These are phyloP conservation scores for Aspergillus versicolor DNA, from an alignment of 2,329 filamentous ascomycete genomes.

Conservation along the genomic window DNA sequence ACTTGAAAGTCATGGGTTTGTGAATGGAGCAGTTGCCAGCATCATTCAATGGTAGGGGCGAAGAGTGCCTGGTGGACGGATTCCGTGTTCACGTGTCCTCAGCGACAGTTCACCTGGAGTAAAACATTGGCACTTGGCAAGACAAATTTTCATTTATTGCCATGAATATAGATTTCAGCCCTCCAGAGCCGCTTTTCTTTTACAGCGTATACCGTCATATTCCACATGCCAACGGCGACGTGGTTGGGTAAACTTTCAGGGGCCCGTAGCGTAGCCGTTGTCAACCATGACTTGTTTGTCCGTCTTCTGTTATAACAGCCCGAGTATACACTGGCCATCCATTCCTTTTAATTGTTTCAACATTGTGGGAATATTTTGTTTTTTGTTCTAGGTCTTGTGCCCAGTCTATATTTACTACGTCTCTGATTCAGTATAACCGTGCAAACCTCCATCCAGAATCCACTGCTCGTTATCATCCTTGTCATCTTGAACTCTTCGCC, in stretches of 20 bases:
- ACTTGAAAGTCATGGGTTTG: not conserved
- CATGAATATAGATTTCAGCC: not conserved
- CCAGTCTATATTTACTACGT: not conserved
- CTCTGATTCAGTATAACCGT: constrained; percentile 30
- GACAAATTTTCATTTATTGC: not conserved
- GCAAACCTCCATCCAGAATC: constrained; percentile 46
- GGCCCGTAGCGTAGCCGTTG: too few relatives aligned
- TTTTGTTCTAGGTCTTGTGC: not conserved
- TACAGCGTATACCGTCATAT: not conserved
- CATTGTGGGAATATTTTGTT: not conserved
- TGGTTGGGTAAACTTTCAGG: not conserved
- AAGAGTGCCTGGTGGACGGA: not conserved
- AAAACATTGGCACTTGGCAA: not conserved
- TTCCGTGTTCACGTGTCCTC: constrained; percentile 2
- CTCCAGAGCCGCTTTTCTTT: not conserved
- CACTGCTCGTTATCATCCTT: constrained; percentile 49
- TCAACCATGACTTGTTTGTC: too few relatives aligned
- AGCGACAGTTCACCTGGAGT: not conserved
- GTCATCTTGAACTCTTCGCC: constrained; percentile 49
- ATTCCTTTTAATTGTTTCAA: not conserved
- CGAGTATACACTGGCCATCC: too few relatives aligned
- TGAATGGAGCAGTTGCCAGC: not conserved
- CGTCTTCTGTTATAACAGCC: too few relatives aligned
- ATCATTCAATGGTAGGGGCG: not conserved
- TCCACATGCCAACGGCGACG: not conserved